Evolutionary conservation across 2,329 filamentous ascomycete genomes (phyloP).

Genomic region (Ophiosphaerella narmari): DNA sequence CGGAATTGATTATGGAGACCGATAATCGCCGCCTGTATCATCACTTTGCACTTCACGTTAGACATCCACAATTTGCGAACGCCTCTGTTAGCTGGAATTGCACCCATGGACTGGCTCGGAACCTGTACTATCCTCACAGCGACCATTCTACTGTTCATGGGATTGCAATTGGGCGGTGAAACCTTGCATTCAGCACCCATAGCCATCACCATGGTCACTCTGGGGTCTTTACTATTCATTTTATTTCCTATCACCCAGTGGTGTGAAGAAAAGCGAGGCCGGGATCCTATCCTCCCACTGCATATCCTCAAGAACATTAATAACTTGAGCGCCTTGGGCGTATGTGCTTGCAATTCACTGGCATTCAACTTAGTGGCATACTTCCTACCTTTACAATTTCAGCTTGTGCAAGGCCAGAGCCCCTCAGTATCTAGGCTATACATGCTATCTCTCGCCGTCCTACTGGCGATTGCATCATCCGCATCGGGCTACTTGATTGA

Average conservation of each 20-base stretch:
- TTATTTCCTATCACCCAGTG: slow-evolving; percentile 66
- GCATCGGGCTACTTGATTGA: slow-evolving; percentile 52
- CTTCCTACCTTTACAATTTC: slow-evolving; percentile 76
- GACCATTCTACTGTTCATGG: slow-evolving; percentile 57
- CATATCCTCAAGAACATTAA: slow-evolving; percentile 63
- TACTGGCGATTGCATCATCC: slow-evolving; percentile 53
- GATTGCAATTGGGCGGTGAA: slow-evolving; percentile 57
- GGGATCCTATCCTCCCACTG: slow-evolving; percentile 72
- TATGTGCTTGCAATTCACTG: slow-evolving; percentile 56
- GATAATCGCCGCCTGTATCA: slow-evolving; percentile 50
- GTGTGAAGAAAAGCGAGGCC: slow-evolving; percentile 62
- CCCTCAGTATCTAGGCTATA: slow-evolving; percentile 63
- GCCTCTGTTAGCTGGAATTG: slow-evolving; percentile 50
- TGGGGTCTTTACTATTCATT: slow-evolving; percentile 51
- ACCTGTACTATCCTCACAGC: slow-evolving; percentile 54
- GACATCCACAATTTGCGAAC: slow-evolving; percentile 59
- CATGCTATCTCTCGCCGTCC: slow-evolving; percentile 62
- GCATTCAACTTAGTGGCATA: slow-evolving; percentile 70
- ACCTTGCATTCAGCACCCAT: slow-evolving; percentile 54
- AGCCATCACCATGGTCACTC: slow-evolving; percentile 57
- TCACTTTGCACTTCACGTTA: slow-evolving; percentile 57
- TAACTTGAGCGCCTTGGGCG: slow-evolving; percentile 60
- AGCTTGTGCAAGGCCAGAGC: slow-evolving; percentile 65
- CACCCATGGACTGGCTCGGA: slow-evolving; percentile 60
- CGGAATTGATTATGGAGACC: too few relatives aligned